These are phyloP conservation scores for Rhypophila decipiens DNA, from an alignment of 495 filamentous ascomycete genomes.

Conservation along the genomic window DNA sequence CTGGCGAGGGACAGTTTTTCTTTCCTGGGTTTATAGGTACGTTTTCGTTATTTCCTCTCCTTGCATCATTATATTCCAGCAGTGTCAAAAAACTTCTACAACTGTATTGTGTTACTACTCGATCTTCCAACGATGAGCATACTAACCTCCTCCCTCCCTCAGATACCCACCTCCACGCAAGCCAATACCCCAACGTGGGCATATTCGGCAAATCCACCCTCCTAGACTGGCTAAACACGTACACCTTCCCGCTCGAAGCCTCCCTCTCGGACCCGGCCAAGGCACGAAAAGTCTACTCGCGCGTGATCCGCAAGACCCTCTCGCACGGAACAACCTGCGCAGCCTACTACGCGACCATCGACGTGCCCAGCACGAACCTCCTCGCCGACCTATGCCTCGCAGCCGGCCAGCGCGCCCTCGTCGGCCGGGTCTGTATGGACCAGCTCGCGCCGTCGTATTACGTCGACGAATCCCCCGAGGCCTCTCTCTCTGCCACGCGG, in stretches of 20 bases:
- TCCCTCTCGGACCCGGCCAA: slow-evolving; percentile 50
- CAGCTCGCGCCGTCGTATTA: slow-evolving; percentile 66
- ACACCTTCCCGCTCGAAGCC: slow-evolving; percentile 91
- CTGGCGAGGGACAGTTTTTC: slow-evolving; percentile 60
- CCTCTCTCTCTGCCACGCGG: slow-evolving; percentile 50
- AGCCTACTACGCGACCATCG: slow-evolving; percentile 85
- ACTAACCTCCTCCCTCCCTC: slow-evolving; percentile 7
- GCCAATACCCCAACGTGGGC: slow-evolving; percentile 87
- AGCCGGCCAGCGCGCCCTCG: slow-evolving; percentile 78
- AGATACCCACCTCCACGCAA: slow-evolving; percentile 94
- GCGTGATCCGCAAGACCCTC: slow-evolving; percentile 70
- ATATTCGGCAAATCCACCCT: slow-evolving; percentile 87
- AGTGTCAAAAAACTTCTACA: not conserved
- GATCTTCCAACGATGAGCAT: not conserved
- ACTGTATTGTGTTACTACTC: not conserved
- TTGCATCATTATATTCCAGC: not conserved
- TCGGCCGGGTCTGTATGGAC: slow-evolving; percentile 93
- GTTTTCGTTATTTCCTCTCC: slow-evolving; percentile 4
- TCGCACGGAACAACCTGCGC: slow-evolving; percentile 86
- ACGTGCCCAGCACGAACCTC: slow-evolving; percentile 76
- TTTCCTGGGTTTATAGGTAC: slow-evolving; percentile 90
- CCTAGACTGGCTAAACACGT: slow-evolving; percentile 83
- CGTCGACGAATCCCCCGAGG: slow-evolving; percentile 55
- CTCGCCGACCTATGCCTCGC: slow-evolving; percentile 72
- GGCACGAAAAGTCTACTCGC: slow-evolving; percentile 59